Evolutionary conservation across 371 early-diverging fungal species (phyloP).

Genomic region (Dinochytrium kinnereticum): DNA sequence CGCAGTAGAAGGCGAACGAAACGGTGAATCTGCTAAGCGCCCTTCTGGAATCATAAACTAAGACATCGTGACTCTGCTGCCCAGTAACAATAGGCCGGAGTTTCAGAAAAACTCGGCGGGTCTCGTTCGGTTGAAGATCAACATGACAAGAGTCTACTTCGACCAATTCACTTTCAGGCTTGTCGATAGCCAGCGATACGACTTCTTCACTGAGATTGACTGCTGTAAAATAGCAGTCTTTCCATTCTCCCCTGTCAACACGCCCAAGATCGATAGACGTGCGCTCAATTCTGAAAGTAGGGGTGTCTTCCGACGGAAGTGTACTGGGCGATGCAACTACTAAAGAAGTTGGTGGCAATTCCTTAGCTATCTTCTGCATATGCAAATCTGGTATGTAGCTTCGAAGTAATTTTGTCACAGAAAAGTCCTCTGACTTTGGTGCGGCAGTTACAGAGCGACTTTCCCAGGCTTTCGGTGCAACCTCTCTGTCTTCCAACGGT

Average conservation of each 20-base stretch:
- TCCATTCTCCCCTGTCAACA: slow-evolving; percentile 43
- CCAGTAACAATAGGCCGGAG: slow-evolving; percentile 60
- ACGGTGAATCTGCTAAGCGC: slow-evolving; percentile 40
- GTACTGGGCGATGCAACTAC: not conserved
- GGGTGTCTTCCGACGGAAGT: not conserved
- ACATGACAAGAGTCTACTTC: slow-evolving; percentile 11
- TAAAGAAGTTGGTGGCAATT: not conserved
- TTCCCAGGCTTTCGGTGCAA: not conserved
- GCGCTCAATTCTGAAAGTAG: slow-evolving; percentile 43
- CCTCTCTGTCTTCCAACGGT: not conserved
- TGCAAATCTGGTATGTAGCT: not conserved
- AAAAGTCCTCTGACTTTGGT: not conserved
- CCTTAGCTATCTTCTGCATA: not conserved
- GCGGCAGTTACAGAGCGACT: not conserved
- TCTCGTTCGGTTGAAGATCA: slow-evolving; percentile 54
- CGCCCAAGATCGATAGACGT: slow-evolving; percentile 48
- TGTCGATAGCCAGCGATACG: not conserved
- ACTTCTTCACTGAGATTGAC: slow-evolving; percentile 35
- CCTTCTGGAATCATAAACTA: slow-evolving; percentile 25
- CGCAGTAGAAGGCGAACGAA: slow-evolving; percentile 64
- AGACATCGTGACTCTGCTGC: slow-evolving; percentile 60
- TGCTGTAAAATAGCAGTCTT: slow-evolving; percentile 56
- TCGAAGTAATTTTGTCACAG: not conserved
- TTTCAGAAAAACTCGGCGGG: slow-evolving; percentile 64
- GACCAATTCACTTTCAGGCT: not conserved